Conservation (phyloP, 108 stramenopile species). For the Nannochloropsis salina region DNA sequence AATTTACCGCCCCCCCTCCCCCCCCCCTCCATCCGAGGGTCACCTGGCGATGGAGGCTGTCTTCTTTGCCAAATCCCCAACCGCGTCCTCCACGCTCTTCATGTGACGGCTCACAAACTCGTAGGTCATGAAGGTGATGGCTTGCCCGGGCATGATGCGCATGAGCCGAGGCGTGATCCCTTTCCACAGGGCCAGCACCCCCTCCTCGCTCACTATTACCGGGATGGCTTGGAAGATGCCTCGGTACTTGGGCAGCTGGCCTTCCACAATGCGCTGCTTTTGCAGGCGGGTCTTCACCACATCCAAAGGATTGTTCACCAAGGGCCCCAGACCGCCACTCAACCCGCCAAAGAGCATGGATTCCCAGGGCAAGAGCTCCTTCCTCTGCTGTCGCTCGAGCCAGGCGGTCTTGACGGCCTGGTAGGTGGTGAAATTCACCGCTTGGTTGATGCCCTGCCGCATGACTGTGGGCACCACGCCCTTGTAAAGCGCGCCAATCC, state of each 20-base stretch:
- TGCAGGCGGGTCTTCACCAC: conserved; percentile 93
- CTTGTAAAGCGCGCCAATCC: conserved; percentile 81
- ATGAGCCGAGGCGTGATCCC: conserved; percentile 87
- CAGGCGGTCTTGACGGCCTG: conserved; percentile 66
- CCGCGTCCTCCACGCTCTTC: not conserved
- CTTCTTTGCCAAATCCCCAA: not conserved
- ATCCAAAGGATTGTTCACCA: conserved; percentile 87
- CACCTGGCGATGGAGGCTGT: not conserved
- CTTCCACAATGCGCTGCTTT: conserved; percentile 73
- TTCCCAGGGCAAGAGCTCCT: conserved; percentile 70
- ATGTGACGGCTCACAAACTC: conserved; percentile 37
- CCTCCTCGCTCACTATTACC: conserved; percentile 85
- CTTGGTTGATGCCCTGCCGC: conserved; percentile 96
- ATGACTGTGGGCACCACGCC: conserved; percentile 83
- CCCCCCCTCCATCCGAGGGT: not conserved
- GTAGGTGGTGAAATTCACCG: conserved; percentile 91
- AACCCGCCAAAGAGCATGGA: conserved; percentile 82
- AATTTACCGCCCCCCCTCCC: not conserved
- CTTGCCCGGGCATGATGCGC: conserved; percentile 89
- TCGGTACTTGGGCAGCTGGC: conserved; percentile 70
- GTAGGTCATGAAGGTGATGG: conserved; percentile 72
- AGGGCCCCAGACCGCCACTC: conserved; percentile 85
- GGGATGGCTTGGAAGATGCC: conserved; percentile 69
- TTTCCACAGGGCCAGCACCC: conserved; percentile 84
- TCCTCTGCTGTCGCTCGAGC: conserved; percentile 25